Evolutionary conservation across 2,329 filamentous ascomycete species (phyloP).

Genomic region (Colletotrichum tofieldiae): DNA sequence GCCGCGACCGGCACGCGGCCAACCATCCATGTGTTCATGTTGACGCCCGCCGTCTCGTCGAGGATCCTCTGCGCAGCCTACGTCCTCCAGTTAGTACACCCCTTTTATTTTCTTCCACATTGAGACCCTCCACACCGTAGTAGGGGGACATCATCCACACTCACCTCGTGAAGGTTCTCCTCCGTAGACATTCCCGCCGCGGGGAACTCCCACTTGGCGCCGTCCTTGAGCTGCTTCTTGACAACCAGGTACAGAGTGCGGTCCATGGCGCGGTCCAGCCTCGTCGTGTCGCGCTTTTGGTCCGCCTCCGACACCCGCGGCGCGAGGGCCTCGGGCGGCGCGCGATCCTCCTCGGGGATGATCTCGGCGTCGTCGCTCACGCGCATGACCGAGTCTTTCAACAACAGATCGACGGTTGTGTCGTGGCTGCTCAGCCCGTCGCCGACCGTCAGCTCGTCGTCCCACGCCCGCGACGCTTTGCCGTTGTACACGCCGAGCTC

Average conservation of each 20-base stretch:
- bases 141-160: constrained; percentile 50
- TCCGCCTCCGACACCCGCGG: constrained; percentile 85
- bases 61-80: constrained; percentile 89
- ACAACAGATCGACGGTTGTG: constrained; percentile 76
- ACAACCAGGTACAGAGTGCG: constrained; percentile 92
- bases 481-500: constrained; percentile 90
- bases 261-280: constrained; percentile 85
- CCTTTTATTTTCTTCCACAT: not conserved
- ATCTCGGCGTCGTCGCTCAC: constrained; percentile 74
- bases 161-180: constrained; percentile 88
- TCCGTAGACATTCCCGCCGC: constrained; percentile 76
- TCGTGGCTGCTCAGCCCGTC: constrained; percentile 77
- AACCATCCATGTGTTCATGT: constrained; percentile 99
- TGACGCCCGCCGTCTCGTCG: constrained; percentile 82
- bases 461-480: constrained; percentile 81
- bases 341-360: constrained; percentile 71
- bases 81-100: not conserved
- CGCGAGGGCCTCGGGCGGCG: constrained; percentile 79
- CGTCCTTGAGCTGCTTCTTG: constrained; percentile 66
- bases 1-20: constrained; percentile 92
- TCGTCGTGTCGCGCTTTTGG: constrained; percentile 78
- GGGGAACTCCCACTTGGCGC: constrained; percentile 87
- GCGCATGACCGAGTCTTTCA: constrained; percentile 81
- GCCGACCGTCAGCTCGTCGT: constrained; percentile 89
- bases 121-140: not conserved